These are phyloP conservation scores for Chamaecrista fasciculata DNA, from an alignment of 306 rosid species.

Conservation along the genomic window DNA sequence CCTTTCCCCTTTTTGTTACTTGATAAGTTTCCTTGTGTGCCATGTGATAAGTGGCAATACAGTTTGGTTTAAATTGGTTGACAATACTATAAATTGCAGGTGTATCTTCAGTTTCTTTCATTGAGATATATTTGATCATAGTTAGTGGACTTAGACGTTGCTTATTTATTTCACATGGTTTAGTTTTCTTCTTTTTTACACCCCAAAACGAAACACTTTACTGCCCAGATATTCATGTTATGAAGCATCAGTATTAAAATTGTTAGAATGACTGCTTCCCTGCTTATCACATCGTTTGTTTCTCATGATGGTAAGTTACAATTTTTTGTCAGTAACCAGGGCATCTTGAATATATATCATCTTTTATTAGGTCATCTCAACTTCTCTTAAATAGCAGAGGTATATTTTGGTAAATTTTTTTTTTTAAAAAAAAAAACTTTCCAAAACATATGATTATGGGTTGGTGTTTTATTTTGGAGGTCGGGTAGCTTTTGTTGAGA, in stretches of 20 bases:
- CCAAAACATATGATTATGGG: slow-evolving; percentile 1
- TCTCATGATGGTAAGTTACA: slow-evolving; percentile 25
- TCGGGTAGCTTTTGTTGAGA: slow-evolving; percentile 8
- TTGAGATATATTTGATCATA: slow-evolving; percentile 34
- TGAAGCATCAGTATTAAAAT: slow-evolving; percentile 24
- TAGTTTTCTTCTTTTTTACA: slow-evolving; percentile 9
- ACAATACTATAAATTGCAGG: slow-evolving; percentile 45
- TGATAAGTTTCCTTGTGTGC: slow-evolving; percentile 43
- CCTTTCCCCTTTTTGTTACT: slow-evolving; percentile 37
- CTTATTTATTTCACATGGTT: slow-evolving; percentile 4
- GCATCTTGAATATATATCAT: background rate
- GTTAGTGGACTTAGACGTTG: slow-evolving; percentile 22
- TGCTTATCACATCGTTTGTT: slow-evolving; percentile 1
- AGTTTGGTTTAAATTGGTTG: slow-evolving; percentile 39
- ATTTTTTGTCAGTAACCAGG: slow-evolving; percentile 18
- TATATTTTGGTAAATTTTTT: slow-evolving; percentile 21
- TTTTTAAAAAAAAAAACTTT: background rate
- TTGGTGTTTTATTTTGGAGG: background rate
- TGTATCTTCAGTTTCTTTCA: slow-evolving; percentile 33
- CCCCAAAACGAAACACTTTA: background rate
- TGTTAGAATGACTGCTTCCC: slow-evolving; percentile 11
- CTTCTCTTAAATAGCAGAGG: slow-evolving; percentile 14
- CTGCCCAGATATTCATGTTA: slow-evolving; percentile 22
- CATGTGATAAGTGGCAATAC: slow-evolving; percentile 36
- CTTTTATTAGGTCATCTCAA: background rate